A percentile compares a stretch with the other conserved stretches of the same genome.
Conservation (phyloP, 441 rosid species). For the Pelargonium myrrhifolium region DNA sequence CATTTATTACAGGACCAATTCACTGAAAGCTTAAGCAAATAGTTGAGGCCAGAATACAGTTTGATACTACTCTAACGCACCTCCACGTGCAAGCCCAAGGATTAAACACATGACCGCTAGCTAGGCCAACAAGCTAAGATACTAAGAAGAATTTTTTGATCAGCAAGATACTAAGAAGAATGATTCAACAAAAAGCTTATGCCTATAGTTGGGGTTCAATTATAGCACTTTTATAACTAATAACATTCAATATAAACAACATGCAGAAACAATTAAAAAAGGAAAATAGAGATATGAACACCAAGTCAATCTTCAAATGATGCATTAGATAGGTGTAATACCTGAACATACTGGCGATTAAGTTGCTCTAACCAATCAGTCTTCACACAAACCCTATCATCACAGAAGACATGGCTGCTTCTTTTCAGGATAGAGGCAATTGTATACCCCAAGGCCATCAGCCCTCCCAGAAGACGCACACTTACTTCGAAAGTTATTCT, state of each 20-base stretch:
- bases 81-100: too few species aligned
- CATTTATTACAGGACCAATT: too few species aligned
- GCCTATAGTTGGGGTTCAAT: too few species aligned
- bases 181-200: too few species aligned
- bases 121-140: too few species aligned
- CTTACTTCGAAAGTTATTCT: slow-evolving; percentile 96
- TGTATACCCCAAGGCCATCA: slow-evolving; percentile 96
- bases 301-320: not conserved
- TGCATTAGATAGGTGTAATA: slow-evolving; percentile 23
- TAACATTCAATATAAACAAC: not conserved
- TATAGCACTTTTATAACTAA: too few species aligned
- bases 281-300: not conserved
- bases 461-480: slow-evolving; percentile 90
- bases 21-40: too few species aligned
- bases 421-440: slow-evolving; percentile 86
- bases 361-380: slow-evolving; percentile 97
- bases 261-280: not conserved
- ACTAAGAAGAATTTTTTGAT: too few species aligned
- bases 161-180: too few species aligned
- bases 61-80: too few species aligned
- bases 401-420: slow-evolving; percentile 76
- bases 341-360: slow-evolving; percentile 88
- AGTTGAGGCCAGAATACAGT: too few species aligned
- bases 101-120: too few species aligned
- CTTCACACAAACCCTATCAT: slow-evolving; percentile 75